Base-by-base conservation (phyloP, 2,329 filamentous ascomycete genomes). In the Fusarium hostae region DNA sequence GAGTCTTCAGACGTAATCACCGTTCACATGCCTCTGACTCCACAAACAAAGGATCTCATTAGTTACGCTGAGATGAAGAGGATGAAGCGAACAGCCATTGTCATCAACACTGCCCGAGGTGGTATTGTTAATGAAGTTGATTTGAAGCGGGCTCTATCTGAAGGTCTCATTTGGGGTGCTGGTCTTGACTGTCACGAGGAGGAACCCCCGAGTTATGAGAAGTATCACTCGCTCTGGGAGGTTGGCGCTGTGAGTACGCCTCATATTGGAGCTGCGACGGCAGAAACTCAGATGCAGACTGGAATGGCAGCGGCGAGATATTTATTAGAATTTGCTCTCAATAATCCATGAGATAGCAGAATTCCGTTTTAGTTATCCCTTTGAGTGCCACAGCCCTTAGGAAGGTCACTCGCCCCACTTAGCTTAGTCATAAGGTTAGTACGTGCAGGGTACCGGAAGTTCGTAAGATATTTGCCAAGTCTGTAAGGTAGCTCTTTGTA, bases 251-350 rank as follows among this genome's bases (percentile, higher is more conserved):
- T 84, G 9, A 82, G 82, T 61, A 84, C 82, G 8, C 83, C 84
- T 10, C 84, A 86, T 59, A 80, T 86, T 47, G 85, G 85, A 11
- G 84, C 83, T 3, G 80, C 84, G 0, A 86, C 85, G 2, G 69
- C 64, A 1, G 71, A 80, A 22, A 79, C 78, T 0, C 79, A 80
- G 59, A 75, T 75, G 51, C 71, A 78, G 24, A 79, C 78, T 0
- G 78, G 74, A 1, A 70, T 76, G 52, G 77, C 75, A 2, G 79
- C 79, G 2, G 78, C 71, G 0, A 56, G 68, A 15, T 63, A 69
- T 11, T 40, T 79, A 10, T 47, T 75, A 2, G 74, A 79, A 16
- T 77, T 71, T n/a, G 52, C 62, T 5, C 15, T 62, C 4, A 51
- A 9, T 9, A 63, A 41, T 12, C 40, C 12, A 16, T 68, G n/a